Evolutionary conservation across 306 rosid species (phyloP).

Genomic region (Biancaea sappan): DNA sequence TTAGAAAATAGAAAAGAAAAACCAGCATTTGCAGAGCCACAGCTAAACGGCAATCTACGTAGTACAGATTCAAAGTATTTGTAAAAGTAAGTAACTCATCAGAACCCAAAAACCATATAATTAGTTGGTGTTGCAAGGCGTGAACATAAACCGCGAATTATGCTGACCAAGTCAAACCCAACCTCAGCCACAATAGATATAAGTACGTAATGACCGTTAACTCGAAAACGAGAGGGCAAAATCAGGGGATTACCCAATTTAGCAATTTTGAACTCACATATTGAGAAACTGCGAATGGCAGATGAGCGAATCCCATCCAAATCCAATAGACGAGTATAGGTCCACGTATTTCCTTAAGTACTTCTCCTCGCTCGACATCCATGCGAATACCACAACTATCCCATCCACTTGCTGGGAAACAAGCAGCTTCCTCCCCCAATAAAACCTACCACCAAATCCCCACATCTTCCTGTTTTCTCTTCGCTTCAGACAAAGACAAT

Average conservation of each 20-base stretch:
- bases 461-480: constrained; percentile 57
- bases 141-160: background rate
- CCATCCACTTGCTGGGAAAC: constrained; percentile 58
- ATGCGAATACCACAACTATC: constrained; percentile 79
- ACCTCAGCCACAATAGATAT: background rate
- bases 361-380: constrained; percentile 88
- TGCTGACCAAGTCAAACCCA: constrained; percentile 15
- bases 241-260: background rate
- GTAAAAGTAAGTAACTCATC: background rate
- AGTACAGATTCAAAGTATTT: background rate
- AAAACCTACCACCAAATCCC: constrained; percentile 89
- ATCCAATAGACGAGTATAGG: constrained; percentile 73
- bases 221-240: background rate
- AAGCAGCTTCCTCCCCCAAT: constrained; percentile 75
- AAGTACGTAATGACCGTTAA: background rate
- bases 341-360: constrained; percentile 70
- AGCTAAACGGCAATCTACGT: background rate
- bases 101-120: background rate
- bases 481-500: background rate
- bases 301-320: constrained; percentile 82
- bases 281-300: constrained; percentile 89
- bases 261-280: constrained; percentile 48
- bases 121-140: background rate
- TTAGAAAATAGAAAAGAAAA: background rate
- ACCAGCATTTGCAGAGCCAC: background rate